Evolutionary conservation across 805 yeast genomes (phyloP).

Genomic region (Huiozyma sinensis): DNA sequence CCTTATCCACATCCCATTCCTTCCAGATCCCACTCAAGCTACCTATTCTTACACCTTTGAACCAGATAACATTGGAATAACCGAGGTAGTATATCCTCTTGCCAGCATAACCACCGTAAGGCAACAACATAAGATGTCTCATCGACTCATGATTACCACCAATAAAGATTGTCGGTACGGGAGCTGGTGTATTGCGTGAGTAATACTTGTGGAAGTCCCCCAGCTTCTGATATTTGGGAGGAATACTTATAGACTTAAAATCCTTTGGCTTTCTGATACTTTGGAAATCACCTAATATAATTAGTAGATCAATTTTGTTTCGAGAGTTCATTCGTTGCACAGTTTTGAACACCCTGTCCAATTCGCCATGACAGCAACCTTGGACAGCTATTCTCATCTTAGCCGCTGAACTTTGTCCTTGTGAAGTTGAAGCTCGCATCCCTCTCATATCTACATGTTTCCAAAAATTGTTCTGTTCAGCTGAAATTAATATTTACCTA

Average conservation of each 20-base stretch:
- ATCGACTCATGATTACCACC: constrained; percentile 97
- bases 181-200: constrained; percentile 48
- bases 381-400: constrained; percentile 51
- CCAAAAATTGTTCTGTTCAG: too few species aligned
- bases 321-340: constrained; percentile 18
- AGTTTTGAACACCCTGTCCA: constrained; percentile 44
- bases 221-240: constrained; percentile 57
- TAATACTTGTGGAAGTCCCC: constrained; percentile 80
- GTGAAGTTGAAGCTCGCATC: too few species aligned
- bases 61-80: constrained; percentile 61
- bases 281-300: constrained; percentile 90
- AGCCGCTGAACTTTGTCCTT: constrained; percentile 4
- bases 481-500: too few species aligned
- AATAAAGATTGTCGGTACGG: constrained; percentile 66
- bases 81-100: constrained; percentile 82
- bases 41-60: constrained; percentile 61
- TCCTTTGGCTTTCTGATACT: constrained; percentile 59
- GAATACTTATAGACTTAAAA: constrained; percentile 62
- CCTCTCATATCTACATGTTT: too few species aligned
- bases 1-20: constrained; percentile 36
- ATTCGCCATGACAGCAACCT: constrained; percentile 86
- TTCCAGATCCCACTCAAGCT: constrained; percentile 83
- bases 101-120: constrained; percentile 89
- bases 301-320: constrained; percentile 41
- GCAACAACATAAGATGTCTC: constrained; percentile 58